phyloP scores from a whole-genome alignment of 352 stramenopile genomes.

The Phytophthora nicotianae region DNA sequence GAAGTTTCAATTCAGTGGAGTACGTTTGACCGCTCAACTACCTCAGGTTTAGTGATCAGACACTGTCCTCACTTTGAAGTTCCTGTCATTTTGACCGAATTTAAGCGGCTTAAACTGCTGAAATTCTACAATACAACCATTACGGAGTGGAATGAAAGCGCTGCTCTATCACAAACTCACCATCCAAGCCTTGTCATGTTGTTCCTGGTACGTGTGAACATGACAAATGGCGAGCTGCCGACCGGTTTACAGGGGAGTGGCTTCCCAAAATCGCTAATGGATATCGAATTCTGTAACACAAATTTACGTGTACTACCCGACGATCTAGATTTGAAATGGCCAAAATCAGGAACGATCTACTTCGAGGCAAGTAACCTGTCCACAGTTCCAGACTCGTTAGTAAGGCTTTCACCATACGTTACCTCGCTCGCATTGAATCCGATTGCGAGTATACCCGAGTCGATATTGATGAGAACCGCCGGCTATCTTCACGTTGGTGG shows the following conservation, averaged over 20 bases:
- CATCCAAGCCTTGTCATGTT: slow-evolving; percentile 45
- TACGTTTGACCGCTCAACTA: slow-evolving; percentile 22
- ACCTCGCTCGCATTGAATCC: slow-evolving; percentile 21
- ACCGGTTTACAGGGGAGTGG: slow-evolving; percentile 23
- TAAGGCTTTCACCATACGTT: slow-evolving; percentile 11
- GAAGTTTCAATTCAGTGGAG: slow-evolving; percentile 13
- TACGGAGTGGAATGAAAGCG: slow-evolving; percentile 27
- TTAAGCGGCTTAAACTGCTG: slow-evolving; percentile 36
- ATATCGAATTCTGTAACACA: slow-evolving; percentile 39
- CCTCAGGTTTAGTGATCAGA: slow-evolving; percentile 26
- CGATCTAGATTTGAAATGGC: slow-evolving; percentile 43
- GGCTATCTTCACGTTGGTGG: slow-evolving; percentile 21
- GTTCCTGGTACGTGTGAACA: slow-evolving; percentile 38
- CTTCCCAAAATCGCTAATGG: slow-evolving; percentile 35
- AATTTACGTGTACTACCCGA: slow-evolving; percentile 41
- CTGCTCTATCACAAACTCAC: slow-evolving; percentile 24
- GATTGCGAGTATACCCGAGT: slow-evolving; percentile 10
- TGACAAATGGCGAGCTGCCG: slow-evolving; percentile 38
- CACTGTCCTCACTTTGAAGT: slow-evolving; percentile 41
- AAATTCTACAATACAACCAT: slow-evolving; percentile 51
- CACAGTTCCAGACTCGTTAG: slow-evolving; percentile 8
- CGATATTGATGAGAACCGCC: background rate
- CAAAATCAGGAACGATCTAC: slow-evolving; percentile 16
- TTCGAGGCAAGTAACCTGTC: slow-evolving; percentile 3
- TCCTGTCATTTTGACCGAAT: slow-evolving; percentile 27